These are phyloP conservation scores for Entoloma clypeatum DNA, from an alignment of 1,284 basidiomycete genomes.

Conservation along the genomic window DNA sequence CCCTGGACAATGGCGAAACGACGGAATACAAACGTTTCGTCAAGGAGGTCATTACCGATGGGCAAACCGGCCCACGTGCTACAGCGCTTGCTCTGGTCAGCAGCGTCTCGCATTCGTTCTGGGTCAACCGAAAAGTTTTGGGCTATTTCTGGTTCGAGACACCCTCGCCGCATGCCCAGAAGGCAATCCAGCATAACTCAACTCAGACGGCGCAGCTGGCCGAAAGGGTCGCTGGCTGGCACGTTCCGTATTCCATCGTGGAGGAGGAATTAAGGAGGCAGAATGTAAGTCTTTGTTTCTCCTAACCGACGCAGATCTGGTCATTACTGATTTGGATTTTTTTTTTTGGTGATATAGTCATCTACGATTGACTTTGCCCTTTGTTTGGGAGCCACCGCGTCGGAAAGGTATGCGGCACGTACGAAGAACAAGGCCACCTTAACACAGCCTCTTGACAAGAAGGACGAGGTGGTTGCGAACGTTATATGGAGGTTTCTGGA, in stretches of 20 bases:
- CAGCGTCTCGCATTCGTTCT: constrained; percentile 73
- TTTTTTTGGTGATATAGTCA: constrained; percentile 18
- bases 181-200: constrained; percentile 70
- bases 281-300: constrained; percentile 65
- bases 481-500: constrained; percentile 98
- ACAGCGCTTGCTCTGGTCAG: constrained; percentile 85
- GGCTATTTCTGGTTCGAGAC: constrained; percentile 79
- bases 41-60: constrained; percentile 94
- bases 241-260: constrained; percentile 81
- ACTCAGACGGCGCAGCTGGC: constrained; percentile 81
- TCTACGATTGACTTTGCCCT: constrained; percentile 96
- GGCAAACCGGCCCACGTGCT: constrained; percentile 86
- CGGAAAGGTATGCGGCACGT: constrained; percentile 72
- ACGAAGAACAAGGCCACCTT: constrained; percentile 59
- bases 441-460: constrained; percentile 76
- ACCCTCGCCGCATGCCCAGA: constrained; percentile 45
- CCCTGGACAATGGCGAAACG: constrained; percentile 92
- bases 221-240: constrained; percentile 90
- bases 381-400: constrained; percentile 87
- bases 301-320: constrained; percentile 20
- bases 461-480: constrained; percentile 98
- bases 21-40: constrained; percentile 93
- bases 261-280: constrained; percentile 96
- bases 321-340: constrained; percentile 17
- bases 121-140: constrained; percentile 71